Base-by-base conservation (phyloP, 1,284 basidiomycete genomes). In the Amylostereum areolatum region DNA sequence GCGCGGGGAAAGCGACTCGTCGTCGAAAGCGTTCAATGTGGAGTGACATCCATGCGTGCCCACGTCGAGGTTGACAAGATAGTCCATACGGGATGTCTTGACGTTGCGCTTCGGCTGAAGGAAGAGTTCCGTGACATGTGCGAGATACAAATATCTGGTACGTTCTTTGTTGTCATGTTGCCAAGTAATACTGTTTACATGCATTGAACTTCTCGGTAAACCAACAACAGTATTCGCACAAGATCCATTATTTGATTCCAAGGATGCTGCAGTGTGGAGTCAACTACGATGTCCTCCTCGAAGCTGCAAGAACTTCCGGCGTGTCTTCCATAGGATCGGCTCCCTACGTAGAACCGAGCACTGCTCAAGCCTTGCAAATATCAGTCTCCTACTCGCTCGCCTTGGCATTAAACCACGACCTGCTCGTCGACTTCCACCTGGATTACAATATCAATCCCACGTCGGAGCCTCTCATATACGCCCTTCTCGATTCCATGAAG, bases 31-130 rank as follows among this genome's bases (percentile, higher is more conserved):
- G 66, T 83, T 46, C 71, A 75, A 56, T 71, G 71, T 49, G 80
- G 82, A 11, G 80, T 82, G 33, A 83, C 81, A 18, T 67, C 68
- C 18, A 83, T 82, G 73, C 75, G 79, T 28, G 80, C 81, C n/a
- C 79, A 81, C 60, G 78, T 84, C 46, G 82, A 84, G 63, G 74
- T 83, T 11, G 82, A 84, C 58, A 64, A 58, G 2, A 69, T 70
- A n/a, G 77, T 81, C 10, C 62, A 68, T 31, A 69, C 75, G 52
- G 59, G 62, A 28, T 82, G 80, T 57, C 62, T 84, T 33, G 69
- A 79, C 41, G 68, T 68, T 3, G 80, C 74, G 27, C 63, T 78
- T 46, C 64, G 63, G 48, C 64, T 84, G 36, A 72, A 71, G 57
- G 60, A 69, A 12, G 70, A 73, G 25, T 79, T 73, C 60, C 50